Conservation (phyloP, 225 moss, liverwort and hornwort species). For the Sphagnum tenellum region DNA sequence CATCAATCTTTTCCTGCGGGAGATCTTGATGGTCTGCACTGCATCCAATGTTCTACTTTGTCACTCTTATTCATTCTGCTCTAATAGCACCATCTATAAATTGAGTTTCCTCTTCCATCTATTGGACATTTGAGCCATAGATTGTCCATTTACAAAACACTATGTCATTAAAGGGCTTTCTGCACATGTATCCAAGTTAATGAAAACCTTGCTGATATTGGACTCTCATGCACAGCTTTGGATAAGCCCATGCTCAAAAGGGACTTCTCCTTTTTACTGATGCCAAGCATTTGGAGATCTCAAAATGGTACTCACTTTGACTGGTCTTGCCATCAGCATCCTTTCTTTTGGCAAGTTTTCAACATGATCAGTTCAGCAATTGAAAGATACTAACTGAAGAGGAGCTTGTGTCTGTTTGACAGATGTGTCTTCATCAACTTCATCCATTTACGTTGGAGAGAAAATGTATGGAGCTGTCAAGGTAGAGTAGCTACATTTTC, state of each 20-base stretch:
- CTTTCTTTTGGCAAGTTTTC: too few relatives aligned
- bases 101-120: too few relatives aligned
- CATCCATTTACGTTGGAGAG: conserved; percentile 78
- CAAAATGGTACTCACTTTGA: conserved; percentile 21
- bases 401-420: too few relatives aligned
- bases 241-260: conserved; percentile 86
- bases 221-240: conserved; percentile 37
- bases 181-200: neutral
- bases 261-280: conserved; percentile 92
- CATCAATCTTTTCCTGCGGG: neutral
- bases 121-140: too few relatives aligned
- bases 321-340: neutral
- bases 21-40: neutral
- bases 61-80: conserved; percentile 6
- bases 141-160: too few relatives aligned
- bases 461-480: conserved; percentile 93
- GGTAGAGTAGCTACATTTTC: conserved; percentile 21
- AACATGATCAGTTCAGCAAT: too few relatives aligned
- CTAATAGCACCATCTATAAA: too few relatives aligned
- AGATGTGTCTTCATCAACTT: conserved; percentile 13
- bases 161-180: too few relatives aligned
- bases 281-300: conserved; percentile 48
- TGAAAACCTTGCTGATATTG: neutral
- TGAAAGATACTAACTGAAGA: too few relatives aligned
- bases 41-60: neutral